Evolutionary conservation across 208 protist genomes (phyloP), one percentile per base, ranked within the genome.

Genomic region (Borovskyia barvae): DNA sequence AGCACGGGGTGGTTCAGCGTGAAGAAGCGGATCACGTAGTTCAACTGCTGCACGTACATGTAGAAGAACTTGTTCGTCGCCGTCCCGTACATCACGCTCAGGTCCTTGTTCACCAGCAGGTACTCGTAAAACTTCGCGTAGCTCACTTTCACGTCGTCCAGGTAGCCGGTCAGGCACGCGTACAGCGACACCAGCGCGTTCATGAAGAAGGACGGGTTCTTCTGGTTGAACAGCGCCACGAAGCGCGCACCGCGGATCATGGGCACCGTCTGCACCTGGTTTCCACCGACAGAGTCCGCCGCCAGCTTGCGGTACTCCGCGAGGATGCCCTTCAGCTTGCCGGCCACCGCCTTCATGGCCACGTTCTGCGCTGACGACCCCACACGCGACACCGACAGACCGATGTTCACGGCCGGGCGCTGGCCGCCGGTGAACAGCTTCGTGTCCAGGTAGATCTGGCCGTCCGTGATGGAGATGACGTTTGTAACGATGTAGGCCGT

Each of bases 391-490:
- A 97, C 93, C 29, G 93, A 97, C 30, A 97, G 83, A 86, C 91
- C 93, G 68, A 97, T 95, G 74, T 95, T 96, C 66, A 97, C 92
- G 55, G 93, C 93, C 17, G 93, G 93, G 20, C 93, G 85, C 72
- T 96, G 87, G 62, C 93, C 93, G 56, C 86, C 83, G 65, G 90
- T 95, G 76, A 97, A 97, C 33, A 97, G 86, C 69, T 97, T 95
- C 45, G 86, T 81, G 66, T 97, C 91, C 17, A 97, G 80, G 76
- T 97, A 97, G 53, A 97, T 97, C 77, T 96, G 93, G n/a, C 93
- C 93, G 68, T 97, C 93, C 19, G 93, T 97, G 70, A 97, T 97
- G 42, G 89, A 97, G 80, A 97, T 97, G 33, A 97, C 91, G 77
- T 97, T 97, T 48, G 91, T 97, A 41, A 93, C 90, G 57, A 97